Evolutionary conservation across 2,329 filamentous ascomycete genomes (phyloP).

Genomic region (Fusarium sp.): DNA sequence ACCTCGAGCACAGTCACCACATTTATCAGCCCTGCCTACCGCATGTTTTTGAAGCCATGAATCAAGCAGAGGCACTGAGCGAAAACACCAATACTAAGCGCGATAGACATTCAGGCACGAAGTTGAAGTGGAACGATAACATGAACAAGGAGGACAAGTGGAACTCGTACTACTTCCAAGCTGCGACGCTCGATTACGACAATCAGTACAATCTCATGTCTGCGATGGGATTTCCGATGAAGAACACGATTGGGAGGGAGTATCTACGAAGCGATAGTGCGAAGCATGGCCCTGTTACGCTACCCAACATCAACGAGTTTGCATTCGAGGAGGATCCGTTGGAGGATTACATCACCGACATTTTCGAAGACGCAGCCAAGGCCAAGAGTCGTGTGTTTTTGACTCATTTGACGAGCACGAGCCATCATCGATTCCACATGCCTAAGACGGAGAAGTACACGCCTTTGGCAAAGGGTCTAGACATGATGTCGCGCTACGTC

Average conservation of each 20-base stretch:
- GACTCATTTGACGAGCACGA: slow-evolving; percentile 51
- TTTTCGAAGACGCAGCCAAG: slow-evolving; percentile 45
- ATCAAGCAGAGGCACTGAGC: slow-evolving; percentile 28
- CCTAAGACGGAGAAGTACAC: slow-evolving; percentile 44
- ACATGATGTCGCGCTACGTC: slow-evolving; percentile 48
- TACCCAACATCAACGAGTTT: slow-evolving; percentile 51
- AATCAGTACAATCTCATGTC: slow-evolving; percentile 48
- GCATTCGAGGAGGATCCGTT: slow-evolving; percentile 47
- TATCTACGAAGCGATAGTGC: slow-evolving; percentile 45
- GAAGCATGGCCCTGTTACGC: slow-evolving; percentile 44
- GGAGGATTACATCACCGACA: slow-evolving; percentile 48
- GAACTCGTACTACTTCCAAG: slow-evolving; percentile 49
- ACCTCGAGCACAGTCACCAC: slow-evolving; percentile 53
- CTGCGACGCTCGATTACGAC: slow-evolving; percentile 49
- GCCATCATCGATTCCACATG: slow-evolving; percentile 48
- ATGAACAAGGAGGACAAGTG: slow-evolving; percentile 40
- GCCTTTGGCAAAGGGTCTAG: slow-evolving; percentile 40
- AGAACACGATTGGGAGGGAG: slow-evolving; percentile 44
- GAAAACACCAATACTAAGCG: neutral
- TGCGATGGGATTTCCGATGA: slow-evolving; percentile 45
- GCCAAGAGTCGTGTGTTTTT: slow-evolving; percentile 49
- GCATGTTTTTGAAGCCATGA: slow-evolving; percentile 51
- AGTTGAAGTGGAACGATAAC: neutral
- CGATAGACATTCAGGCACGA: neutral
- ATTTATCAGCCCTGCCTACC: slow-evolving; percentile 58